Evolutionary conservation across 2,329 filamentous ascomycete genomes (phyloP).

Genomic region (Monosporascus sp.): DNA sequence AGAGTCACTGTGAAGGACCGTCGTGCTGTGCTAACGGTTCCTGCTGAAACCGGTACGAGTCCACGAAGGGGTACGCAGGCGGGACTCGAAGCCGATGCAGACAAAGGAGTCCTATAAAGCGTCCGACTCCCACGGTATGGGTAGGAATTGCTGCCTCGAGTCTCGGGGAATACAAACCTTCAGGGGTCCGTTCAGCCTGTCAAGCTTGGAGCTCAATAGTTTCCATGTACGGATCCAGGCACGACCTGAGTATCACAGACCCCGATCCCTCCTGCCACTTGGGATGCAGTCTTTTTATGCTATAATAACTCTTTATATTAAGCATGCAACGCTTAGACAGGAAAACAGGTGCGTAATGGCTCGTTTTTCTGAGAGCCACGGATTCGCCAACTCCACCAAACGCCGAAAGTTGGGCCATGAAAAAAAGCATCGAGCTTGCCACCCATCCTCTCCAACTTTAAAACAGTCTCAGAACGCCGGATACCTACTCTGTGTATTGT

Average conservation of each 20-base stretch:
- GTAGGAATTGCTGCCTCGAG: not conserved
- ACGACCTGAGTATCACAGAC: not conserved
- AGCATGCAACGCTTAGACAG: not conserved
- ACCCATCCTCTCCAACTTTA: not conserved
- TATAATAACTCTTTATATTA: not conserved
- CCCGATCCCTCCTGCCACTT: not conserved
- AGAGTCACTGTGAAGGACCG: not conserved
- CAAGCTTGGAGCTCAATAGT: not conserved
- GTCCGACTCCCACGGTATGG: too few relatives aligned
- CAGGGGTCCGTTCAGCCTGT: not conserved
- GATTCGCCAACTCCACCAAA: not conserved
- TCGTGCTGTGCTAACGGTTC: conserved; percentile 4
- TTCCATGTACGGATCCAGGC: not conserved
- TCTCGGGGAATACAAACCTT: not conserved
- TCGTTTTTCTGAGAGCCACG: not conserved
- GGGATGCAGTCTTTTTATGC: not conserved
- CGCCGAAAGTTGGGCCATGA: not conserved
- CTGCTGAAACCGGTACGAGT: not conserved
- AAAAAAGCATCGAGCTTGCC: not conserved
- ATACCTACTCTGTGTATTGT: not conserved
- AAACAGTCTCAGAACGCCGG: not conserved
- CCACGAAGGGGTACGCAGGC: not conserved
- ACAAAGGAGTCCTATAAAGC: too few relatives aligned
- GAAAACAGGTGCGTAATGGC: not conserved
- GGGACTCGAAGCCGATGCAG: not conserved